Evolutionary conservation across 768 basidiomycete genomes (phyloP), one percentile per base, ranked within the genome.

Genomic region (Suillus discolor): DNA sequence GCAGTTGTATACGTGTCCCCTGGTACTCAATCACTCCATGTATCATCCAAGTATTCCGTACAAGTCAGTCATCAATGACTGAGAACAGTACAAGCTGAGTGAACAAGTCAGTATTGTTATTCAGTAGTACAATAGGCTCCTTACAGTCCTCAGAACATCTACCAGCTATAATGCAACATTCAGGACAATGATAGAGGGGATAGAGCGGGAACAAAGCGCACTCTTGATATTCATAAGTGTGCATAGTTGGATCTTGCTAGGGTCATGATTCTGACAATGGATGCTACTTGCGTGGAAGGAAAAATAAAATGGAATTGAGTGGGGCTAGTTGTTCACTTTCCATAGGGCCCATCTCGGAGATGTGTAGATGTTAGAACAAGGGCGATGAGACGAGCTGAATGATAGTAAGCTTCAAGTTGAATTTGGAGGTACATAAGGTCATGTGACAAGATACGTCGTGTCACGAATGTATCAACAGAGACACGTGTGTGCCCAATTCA

Each of bases 141-240:
- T 72, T 76, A 93, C 97, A 99, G 73, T 99, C 96, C 80, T 99
- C 97, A 54, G 90, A 85, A 73, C 97, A 99, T 64, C 97, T 97
- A 41, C 97, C 97, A 70, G 93, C 96, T 96, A 72, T 36, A 44
- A 57, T 62, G 23, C 36, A 67, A 60, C 62, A 57, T 66, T 71
- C 18, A 67, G 65, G 51, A 55, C 7, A 45, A 42, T 41, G 15
- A 60, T 31, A 20, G 57, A 57, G 73, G 67, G 71, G 70, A 74
- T 74, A 76, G 62, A 71, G 70, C 65, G 71, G 63, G 57, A 53
- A 57, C 66, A n/a, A 42, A 65, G 83, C 91, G 70, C 77, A 93
- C 95, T 95, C 80, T 99, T 99, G 79, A 99, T 99, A 76, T 99
- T 99, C 92, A 99, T 95, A 38, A 99, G 84, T 5, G 97, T 99